Evolutionary conservation across 2,329 filamentous ascomycete genomes (phyloP).

Genomic region (Microcyclospora tardicrescens): DNA sequence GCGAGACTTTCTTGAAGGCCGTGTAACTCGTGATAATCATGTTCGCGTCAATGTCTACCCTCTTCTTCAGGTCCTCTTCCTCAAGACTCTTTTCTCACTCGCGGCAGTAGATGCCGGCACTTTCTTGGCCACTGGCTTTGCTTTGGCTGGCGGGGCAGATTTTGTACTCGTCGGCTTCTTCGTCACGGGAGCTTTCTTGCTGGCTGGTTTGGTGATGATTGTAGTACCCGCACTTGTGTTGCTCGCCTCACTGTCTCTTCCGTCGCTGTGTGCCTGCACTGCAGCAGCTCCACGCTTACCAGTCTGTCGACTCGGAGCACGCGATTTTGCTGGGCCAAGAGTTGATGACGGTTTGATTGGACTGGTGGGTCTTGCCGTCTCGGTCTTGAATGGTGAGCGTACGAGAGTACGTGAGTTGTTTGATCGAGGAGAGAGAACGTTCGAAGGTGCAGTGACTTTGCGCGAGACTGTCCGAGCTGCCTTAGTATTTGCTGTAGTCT

Average conservation of each 20-base stretch:
- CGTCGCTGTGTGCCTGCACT: conserved; percentile 17
- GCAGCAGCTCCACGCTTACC: conserved; percentile 30
- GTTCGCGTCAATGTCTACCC: neutral
- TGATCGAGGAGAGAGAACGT: conserved; percentile 70
- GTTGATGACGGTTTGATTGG: conserved; percentile 25
- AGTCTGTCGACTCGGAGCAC: conserved; percentile 48
- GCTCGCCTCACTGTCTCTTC: conserved; percentile 42
- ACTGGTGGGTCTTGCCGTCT: conserved; percentile 46
- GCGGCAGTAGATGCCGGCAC: conserved; percentile 25
- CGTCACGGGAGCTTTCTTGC: conserved; percentile 20
- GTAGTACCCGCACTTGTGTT: conserved; percentile 50
- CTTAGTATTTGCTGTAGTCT: conserved; percentile 19
- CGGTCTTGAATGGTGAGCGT: conserved; percentile 38
- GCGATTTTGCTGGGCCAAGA: conserved; percentile 37
- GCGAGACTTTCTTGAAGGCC: too few relatives aligned
- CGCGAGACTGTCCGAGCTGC: conserved; percentile 21
- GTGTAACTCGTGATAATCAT: neutral
- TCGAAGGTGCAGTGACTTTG: conserved; percentile 24
- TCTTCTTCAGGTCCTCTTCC: neutral
- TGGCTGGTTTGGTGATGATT: conserved; percentile 38
- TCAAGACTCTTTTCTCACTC: conserved; percentile 32
- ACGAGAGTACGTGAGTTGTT: conserved; percentile 61
- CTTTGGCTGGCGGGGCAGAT: conserved; percentile 2
- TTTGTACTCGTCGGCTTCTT: conserved; percentile 13
- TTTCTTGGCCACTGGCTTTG: conserved; percentile 2